These are phyloP conservation scores for Suillus occidentalis DNA, from an alignment of 768 basidiomycete species.

Conservation along the genomic window DNA sequence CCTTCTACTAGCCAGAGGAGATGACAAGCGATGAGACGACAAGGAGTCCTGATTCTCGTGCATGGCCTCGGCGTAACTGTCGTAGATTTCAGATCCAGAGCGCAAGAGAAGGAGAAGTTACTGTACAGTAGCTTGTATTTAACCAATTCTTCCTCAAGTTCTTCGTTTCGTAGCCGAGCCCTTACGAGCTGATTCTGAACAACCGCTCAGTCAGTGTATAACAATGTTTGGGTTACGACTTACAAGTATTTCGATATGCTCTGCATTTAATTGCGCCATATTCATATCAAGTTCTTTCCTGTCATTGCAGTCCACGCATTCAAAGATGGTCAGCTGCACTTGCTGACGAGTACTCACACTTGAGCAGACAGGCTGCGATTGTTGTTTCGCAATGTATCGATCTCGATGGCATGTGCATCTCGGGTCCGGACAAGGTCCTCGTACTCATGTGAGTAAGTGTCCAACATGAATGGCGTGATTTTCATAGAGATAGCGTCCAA, in stretches of 20 bases:
- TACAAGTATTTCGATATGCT: slow-evolving; percentile 79
- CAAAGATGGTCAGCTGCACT: slow-evolving; percentile 7
- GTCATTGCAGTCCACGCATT: slow-evolving; percentile 12
- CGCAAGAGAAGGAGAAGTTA: not conserved
- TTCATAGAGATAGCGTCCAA: slow-evolving; percentile 80
- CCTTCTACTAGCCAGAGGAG: slow-evolving; percentile 12
- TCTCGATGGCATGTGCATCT: slow-evolving; percentile 80
- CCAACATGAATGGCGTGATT: slow-evolving; percentile 96
- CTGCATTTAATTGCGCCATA: slow-evolving; percentile 75
- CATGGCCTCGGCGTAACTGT: slow-evolving; percentile 70
- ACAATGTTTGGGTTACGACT: slow-evolving; percentile 17
- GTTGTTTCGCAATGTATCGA: slow-evolving; percentile 78
- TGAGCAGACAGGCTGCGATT: slow-evolving; percentile 77
- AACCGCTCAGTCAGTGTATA: slow-evolving; percentile 16
- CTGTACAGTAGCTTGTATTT: slow-evolving; percentile 85
- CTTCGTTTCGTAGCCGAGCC: slow-evolving; percentile 85
- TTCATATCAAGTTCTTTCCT: slow-evolving; percentile 81
- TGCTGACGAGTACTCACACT: slow-evolving; percentile 57
- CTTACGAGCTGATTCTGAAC: slow-evolving; percentile 86
- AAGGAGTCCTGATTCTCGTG: slow-evolving; percentile 73
- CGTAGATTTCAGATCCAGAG: slow-evolving; percentile 2
- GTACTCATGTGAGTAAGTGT: slow-evolving; percentile 86
- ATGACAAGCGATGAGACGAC: slow-evolving; percentile 62
- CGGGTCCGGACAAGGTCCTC: slow-evolving; percentile 74
- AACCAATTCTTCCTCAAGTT: slow-evolving; percentile 91